A percentile compares a stretch with the other conserved stretches of the same genome.
phyloP scores from a whole-genome alignment of 176 grass and related monocot species.

The Zea mays region DNA sequence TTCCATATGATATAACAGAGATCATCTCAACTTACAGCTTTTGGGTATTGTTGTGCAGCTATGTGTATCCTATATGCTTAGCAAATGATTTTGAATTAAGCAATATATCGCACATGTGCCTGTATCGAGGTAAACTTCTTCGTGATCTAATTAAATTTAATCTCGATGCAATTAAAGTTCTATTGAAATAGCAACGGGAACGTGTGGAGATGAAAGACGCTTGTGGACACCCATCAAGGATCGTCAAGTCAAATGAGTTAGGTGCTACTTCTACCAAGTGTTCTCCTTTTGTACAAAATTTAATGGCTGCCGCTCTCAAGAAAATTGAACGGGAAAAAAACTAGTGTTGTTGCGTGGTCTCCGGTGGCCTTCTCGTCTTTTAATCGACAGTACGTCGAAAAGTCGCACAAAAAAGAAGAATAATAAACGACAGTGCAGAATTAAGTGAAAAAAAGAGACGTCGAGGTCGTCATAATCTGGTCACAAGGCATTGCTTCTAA shows the following conservation, averaged over 20 bases:
- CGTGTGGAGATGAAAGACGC: too few species aligned
- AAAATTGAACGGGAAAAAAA: background rate
- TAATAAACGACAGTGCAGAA: background rate
- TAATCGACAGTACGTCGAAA: background rate
- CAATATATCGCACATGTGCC: too few species aligned
- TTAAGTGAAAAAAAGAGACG: background rate
- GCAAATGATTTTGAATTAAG: too few species aligned
- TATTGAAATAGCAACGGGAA: too few species aligned
- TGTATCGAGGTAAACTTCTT: too few species aligned
- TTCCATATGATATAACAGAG: too few species aligned
- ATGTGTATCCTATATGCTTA: too few species aligned
- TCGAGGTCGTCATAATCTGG: background rate
- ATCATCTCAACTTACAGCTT: too few species aligned
- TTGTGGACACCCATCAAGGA: background rate
- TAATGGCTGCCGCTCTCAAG: background rate
- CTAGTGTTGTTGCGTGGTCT: background rate
- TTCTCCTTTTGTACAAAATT: background rate
- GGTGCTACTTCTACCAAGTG: background rate
- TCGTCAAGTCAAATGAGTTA: background rate
- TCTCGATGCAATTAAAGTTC: too few species aligned
- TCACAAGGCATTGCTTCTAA: slow-evolving; percentile 24
- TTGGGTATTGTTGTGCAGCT: too few species aligned
- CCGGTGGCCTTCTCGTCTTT: slow-evolving; percentile 1
- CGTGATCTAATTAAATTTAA: too few species aligned
- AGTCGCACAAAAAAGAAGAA: too few species aligned